phyloP scores from a whole-genome alignment of 31 red algal genomes.

The Endocladia muricata region DNA sequence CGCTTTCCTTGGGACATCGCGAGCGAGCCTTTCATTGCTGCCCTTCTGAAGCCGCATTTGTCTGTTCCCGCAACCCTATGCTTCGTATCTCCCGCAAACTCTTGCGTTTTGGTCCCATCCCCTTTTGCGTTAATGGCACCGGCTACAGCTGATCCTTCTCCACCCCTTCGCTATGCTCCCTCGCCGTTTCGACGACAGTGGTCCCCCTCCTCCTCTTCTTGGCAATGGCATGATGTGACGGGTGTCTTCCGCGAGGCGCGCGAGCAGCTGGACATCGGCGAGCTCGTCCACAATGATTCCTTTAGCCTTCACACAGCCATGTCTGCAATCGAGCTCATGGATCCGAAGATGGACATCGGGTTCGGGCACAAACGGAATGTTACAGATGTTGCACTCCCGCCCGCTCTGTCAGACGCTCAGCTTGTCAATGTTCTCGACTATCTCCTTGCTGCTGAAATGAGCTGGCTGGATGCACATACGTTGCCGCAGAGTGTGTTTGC shows the following conservation, averaged over 20 bases:
- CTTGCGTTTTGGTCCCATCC: too few species aligned
- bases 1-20: too few species aligned
- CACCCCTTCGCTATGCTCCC: too few species aligned
- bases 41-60: too few species aligned
- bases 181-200: too few species aligned
- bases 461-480: conserved; percentile 66
- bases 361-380: conserved; percentile 37
- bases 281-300: conserved; percentile 44
- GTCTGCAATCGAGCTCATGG: conserved; percentile 78
- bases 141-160: too few species aligned
- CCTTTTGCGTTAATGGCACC: too few species aligned
- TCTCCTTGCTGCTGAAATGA: conserved; percentile 38
- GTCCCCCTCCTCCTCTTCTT: too few species aligned
- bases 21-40: too few species aligned
- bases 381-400: conserved; percentile 25
- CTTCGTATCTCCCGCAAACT: too few species aligned
- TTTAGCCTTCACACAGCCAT: conserved; percentile 61
- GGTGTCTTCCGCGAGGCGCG: conserved; percentile 33
- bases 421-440: conserved; percentile 68
- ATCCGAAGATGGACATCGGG: conserved; percentile 81
- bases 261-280: conserved; percentile 49
- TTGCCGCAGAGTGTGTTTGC: conserved; percentile 75
- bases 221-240: conserved; percentile 71
- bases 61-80: too few species aligned
- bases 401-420: conserved; percentile 28